These are phyloP conservation scores for Limtongia smithiae DNA, from an alignment of 805 yeast genomes.

Conservation along the genomic window DNA sequence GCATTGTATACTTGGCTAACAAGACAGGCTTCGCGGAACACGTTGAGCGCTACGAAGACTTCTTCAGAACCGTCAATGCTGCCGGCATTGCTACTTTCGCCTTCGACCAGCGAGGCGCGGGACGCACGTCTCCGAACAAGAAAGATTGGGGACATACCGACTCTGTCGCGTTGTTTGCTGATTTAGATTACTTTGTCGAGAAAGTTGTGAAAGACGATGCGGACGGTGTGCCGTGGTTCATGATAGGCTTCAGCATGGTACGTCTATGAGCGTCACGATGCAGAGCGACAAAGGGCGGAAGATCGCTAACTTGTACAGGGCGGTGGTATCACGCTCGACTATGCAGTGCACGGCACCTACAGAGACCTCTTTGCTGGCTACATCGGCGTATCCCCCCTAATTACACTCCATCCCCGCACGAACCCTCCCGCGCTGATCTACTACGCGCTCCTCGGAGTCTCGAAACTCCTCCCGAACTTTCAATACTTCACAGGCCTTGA, in stretches of 20 bases:
- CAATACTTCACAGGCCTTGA: constrained; percentile 30
- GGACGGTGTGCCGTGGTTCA: constrained; percentile 19
- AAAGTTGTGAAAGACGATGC: constrained; percentile 13
- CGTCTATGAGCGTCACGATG: not conserved
- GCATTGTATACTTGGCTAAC: too few species aligned
- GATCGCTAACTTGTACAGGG: constrained; percentile 30
- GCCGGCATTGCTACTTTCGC: constrained; percentile 38
- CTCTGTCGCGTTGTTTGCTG: constrained; percentile 36
- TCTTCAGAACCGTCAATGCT: constrained; percentile 34
- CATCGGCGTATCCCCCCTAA: constrained; percentile 37
- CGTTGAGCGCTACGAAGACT: constrained; percentile 34
- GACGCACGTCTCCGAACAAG: constrained; percentile 34
- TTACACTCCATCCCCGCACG: constrained; percentile 27
- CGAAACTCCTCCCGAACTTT: constrained; percentile 33
- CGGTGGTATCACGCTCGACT: constrained; percentile 40
- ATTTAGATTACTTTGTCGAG: constrained; percentile 36
- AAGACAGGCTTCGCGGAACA: constrained; percentile 42
- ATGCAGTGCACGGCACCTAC: constrained; percentile 37
- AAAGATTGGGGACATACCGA: constrained; percentile 37
- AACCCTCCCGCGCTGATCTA: constrained; percentile 32
- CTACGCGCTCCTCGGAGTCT: constrained; percentile 32
- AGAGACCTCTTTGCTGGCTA: constrained; percentile 36
- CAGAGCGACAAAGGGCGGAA: not conserved
- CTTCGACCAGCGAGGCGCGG: constrained; percentile 43
- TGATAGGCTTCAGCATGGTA: constrained; percentile 24